Evolutionary conservation across 83 land plant genomes (phyloP), one percentile per base, ranked within the genome.

Genomic region (Diphasiastrum complanatum): DNA sequence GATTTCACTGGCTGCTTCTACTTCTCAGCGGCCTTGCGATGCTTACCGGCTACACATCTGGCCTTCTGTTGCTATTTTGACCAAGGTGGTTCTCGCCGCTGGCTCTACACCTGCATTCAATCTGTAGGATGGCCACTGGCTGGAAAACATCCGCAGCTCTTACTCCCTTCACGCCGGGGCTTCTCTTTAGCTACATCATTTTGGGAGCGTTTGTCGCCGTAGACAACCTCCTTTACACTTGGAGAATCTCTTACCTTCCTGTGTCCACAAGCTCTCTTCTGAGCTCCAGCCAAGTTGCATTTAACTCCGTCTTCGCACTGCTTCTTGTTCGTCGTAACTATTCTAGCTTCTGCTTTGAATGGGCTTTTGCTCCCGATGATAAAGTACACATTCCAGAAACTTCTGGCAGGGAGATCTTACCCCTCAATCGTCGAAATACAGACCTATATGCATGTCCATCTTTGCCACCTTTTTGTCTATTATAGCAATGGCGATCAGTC

Each of bases 221-320:
- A 11, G 77, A 85, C 74, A 85, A 81, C 70, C 63, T 76, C 25
- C 71, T 78, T 28, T 66, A 78, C 64, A 72, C 89, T 1, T 81
- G 79, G 80, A 85, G 89, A 0, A 69, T 69, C 20, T 75, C 82
- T 1, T 81, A 76, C 52, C 75, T 85, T 35, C 78, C 89, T 6
- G 85, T 77, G 2, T 85, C 89, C 27, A 85, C 85, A 1, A 65
- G 79, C 0, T 74, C 83, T 0, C 74, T 85, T 1, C 60, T 85
- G 6, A 34, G 79, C 23, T 75, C 89, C 1, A 60, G 75, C 6
- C 85, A 81, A 55, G 61, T 85, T 2, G 83, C 61, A 10, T 85
- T 85, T 76, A 85, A 61, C n/a, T 75, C 80, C 32, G 43, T 73
- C 3, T 65, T 81, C 47, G 73, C 89, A 5, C 65, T 51, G 29